These are phyloP conservation scores for Penicillium herquei DNA, from an alignment of 495 filamentous ascomycete species.

Conservation along the genomic window DNA sequence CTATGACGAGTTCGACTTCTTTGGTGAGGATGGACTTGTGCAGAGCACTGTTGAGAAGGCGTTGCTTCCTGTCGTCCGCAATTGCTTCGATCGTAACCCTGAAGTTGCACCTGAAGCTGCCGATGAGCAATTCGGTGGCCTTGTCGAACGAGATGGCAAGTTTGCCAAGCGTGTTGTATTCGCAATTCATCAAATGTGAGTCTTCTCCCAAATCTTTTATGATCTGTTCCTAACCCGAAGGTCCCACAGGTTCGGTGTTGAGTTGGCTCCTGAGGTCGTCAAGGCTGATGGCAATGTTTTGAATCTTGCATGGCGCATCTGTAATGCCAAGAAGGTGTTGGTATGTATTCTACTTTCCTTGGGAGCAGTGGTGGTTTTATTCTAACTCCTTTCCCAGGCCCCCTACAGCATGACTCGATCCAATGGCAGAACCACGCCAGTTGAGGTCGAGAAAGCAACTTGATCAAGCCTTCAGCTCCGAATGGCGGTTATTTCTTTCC, in stretches of 20 bases:
- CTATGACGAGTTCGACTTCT: conserved; percentile 66
- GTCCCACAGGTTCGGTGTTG: conserved; percentile 76
- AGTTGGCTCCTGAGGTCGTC: conserved; percentile 91
- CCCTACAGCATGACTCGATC: conserved; percentile 49
- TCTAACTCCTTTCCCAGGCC: conserved; percentile 29
- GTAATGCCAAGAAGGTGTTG: conserved; percentile 90
- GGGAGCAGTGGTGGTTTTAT: not conserved
- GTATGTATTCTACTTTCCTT: conserved; percentile 52
- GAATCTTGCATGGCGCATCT: conserved; percentile 93
- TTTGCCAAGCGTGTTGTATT: conserved; percentile 87
- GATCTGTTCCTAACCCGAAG: conserved; percentile 6
- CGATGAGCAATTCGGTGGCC: conserved; percentile 77
- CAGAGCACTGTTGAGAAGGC: conserved; percentile 67
- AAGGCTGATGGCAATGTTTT: conserved; percentile 87
- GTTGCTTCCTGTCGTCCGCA: conserved; percentile 77
- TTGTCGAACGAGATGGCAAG: conserved; percentile 82
- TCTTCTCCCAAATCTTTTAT: not conserved
- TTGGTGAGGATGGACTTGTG: conserved; percentile 48
- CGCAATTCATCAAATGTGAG: conserved; percentile 87
- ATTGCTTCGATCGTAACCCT: conserved; percentile 89
- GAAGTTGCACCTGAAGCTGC: conserved; percentile 82
- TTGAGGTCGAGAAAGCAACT: conserved; percentile 21
- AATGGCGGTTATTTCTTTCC: no score
- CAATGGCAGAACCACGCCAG: conserved; percentile 42
- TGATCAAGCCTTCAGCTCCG: no score